Evolutionary conservation across 306 rosid genomes (phyloP).

Genomic region (Casuarina cunninghamiana): DNA sequence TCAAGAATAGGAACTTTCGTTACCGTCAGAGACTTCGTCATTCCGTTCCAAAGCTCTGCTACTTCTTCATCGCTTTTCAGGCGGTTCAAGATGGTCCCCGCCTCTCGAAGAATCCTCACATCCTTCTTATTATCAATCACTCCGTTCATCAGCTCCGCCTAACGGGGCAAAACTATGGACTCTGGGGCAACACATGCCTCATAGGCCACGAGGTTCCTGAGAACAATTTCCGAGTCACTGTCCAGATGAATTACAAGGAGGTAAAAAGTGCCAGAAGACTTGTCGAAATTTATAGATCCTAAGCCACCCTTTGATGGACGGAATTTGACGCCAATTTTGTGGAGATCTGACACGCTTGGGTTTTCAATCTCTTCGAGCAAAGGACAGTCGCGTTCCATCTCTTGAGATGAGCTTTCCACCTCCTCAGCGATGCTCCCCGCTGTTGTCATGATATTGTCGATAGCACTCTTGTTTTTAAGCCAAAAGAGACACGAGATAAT

Average conservation of each 20-base stretch:
- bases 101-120: conserved; percentile 5
- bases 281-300: not conserved
- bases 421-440: not conserved
- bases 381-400: not conserved
- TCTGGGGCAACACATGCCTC: conserved; percentile 5
- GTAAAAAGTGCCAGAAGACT: not conserved
- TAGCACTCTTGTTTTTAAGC: not conserved
- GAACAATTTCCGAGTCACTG: not conserved
- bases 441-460: not conserved
- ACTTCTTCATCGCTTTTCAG: conserved; percentile 11
- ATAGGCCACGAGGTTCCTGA: conserved; percentile 14
- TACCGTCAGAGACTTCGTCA: conserved; percentile 12
- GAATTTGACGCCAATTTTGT: no score
- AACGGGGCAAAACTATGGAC: not conserved
- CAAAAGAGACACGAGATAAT: not conserved
- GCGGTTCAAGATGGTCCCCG: not conserved
- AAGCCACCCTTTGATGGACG: no score
- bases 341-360: conserved; percentile 11
- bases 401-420: not conserved
- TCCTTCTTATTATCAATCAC: conserved; percentile 12
- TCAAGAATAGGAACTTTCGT: conserved; percentile 9
- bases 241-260: conserved; percentile 1
- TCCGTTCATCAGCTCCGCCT: conserved; percentile 12
- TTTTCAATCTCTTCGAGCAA: conserved; percentile 13
- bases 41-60: conserved; percentile 14